Evolutionary conservation across 345 rosid genomes (phyloP), one percentile per base, ranked within the genome.

Genomic region (Gossypium herbaceum): DNA sequence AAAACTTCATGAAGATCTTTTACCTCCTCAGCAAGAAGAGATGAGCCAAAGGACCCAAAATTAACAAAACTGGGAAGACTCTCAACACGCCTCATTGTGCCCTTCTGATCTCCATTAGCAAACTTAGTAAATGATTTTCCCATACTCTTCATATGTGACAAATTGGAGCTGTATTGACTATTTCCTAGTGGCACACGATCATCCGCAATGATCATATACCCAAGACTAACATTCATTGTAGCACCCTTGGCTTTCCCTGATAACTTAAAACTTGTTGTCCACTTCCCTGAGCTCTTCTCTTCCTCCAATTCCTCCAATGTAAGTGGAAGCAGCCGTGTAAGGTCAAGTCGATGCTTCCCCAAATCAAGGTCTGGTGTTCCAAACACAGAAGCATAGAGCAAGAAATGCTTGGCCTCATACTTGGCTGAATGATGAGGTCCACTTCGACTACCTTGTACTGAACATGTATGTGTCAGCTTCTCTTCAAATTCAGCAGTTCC

Each of bases 301-400:
- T 90, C 97, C 78, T 92, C 93, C 83, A 94, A 74, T 77, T 92
- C 98, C 84, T 94, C 98, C 79, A 92, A 80, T 17, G 98, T 89
- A 75, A 91, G 88, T 65, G 98, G 98, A 80, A 94, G 94, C 82
- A 94, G 77, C 74, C 89, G 90, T 0, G 98, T 89, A 73, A 94
- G 93, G 69, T 94, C 98, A 81, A 94, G 87, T 72, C 97, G 90
- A 78, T 94, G 98, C 87, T 92, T 94, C 51, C 98, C 98, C 83
- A 94, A 80, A 84, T 94, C 97, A 84, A 89, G 82, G 69, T 88
- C 97, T 1, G 88, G 91, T 19, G 82, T 79, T 75, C 86, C 90
- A 77, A 80, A 78, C 73, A 87, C 81, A 52, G 89, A 78, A 48
- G 85, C 94, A 78, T 84, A 91, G 50, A 94, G 87, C 88, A 92